Evolutionary conservation across 1,284 basidiomycete species (phyloP), one percentile per base, ranked within the genome.

Genomic region (Apiotrichum montevideense): DNA sequence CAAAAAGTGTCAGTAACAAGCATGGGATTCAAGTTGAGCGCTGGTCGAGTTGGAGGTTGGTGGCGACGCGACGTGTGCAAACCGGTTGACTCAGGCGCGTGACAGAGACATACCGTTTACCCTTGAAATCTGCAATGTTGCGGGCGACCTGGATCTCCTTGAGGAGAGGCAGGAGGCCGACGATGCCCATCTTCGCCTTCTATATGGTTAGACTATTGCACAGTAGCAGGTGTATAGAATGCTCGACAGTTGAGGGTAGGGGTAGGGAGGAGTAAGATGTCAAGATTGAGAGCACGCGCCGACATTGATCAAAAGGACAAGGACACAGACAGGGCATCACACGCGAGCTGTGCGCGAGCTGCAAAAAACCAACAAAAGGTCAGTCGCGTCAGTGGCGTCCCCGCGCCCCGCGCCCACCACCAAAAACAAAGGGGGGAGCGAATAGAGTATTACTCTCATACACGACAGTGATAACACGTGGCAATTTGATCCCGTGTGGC

Each of bases 131-230:
- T 8, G 85, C 86, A 58, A 97, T 81, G 68, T 90, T 86, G 56
- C 81, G 83, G 56, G 83, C 83, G 55, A 82, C 82, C 69, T 92
- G 88, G 39, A 95, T 91, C 55, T 93, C 85, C 80, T 94, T 96
- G 66, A 98, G 83, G 35, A 95, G 82, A 33, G 93, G 90, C 37
- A 98, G 79, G 40, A 98, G 83, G n/a, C 95, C 95, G 61, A 86
- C 83, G 60, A 98, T 97, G 45, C 94, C 95, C 92, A 95, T 95
- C 37, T 39, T 39, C 37, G 21, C 21, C 21, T 21, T 21, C 21
- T 21, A 21, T 21, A 21, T 21, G 21, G 21, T 21, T 21, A 21
- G 37, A 39, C 37, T 39, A 39, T 39, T 21, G 37, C 37, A 39
- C 37, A 39, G 37, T 13, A 39, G 37, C 13, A 39, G 7, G 37